These are phyloP conservation scores for Dactylellina sp. DNA, from an alignment of 2,329 filamentous ascomycete genomes.

Conservation along the genomic window DNA sequence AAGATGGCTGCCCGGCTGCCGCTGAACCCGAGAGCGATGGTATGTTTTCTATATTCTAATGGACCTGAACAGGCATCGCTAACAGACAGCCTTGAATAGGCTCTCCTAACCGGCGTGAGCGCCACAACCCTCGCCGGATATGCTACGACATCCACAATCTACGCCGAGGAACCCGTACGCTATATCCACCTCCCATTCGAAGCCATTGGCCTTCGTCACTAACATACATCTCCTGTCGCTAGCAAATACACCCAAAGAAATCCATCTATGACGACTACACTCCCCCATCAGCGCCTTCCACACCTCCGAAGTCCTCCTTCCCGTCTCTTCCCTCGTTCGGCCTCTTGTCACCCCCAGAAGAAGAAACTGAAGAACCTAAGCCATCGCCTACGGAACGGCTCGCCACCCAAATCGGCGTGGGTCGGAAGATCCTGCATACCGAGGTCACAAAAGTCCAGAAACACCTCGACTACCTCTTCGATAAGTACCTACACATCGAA, in stretches of 20 bases:
- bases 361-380: slow-evolving; percentile 62
- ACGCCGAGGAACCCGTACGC: slow-evolving; percentile 55
- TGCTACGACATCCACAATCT: slow-evolving; percentile 44
- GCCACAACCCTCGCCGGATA: slow-evolving; percentile 51
- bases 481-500: slow-evolving; percentile 84
- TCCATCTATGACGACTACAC: slow-evolving; percentile 80
- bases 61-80: slow-evolving; percentile 18
- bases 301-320: slow-evolving; percentile 47
- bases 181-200: not conserved
- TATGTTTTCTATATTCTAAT: slow-evolving; percentile 6
- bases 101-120: slow-evolving; percentile 49
- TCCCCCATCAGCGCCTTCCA: slow-evolving; percentile 59
- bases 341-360: slow-evolving; percentile 51
- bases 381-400: slow-evolving; percentile 91
- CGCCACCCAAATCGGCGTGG: slow-evolving; percentile 81
- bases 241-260: slow-evolving; percentile 68
- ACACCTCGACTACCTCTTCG: slow-evolving; percentile 83
- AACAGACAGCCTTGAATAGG: slow-evolving; percentile 20
- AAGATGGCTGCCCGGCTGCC: slow-evolving; percentile 56
- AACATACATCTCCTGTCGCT: not conserved
- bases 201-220: slow-evolving; percentile 14
- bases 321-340: slow-evolving; percentile 28
- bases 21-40: slow-evolving; percentile 50
- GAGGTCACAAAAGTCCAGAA: slow-evolving; percentile 81
- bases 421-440: slow-evolving; percentile 81